Evolutionary conservation across 805 yeast species (phyloP), one percentile per base, ranked within the genome.

Genomic region (Dipodascus geniculatus): DNA sequence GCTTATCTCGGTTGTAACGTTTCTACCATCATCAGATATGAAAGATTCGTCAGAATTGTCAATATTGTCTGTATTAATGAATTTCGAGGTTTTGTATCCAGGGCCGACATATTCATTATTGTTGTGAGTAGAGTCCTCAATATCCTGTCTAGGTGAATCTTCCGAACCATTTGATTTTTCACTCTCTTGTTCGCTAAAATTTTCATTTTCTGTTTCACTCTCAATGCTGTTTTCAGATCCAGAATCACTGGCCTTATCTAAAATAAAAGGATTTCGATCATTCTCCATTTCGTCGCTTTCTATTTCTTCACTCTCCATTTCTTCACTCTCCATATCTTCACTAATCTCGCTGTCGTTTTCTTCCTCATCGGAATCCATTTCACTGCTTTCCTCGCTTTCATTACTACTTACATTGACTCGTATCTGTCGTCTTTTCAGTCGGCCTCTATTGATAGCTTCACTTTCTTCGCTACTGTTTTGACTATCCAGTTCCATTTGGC

Each of bases 241-340:
- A 19, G 9, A 6, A 28, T 28, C 33, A 28, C 33, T 28, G 9
- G 6, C 33, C 6, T 28, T 28, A 28, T 28, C 33, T n/a, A n/a
- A n/a, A n/a, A n/a, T n/a, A n/a, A n/a, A n/a, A n/a, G n/a, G n/a
- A n/a, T n/a, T n/a, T n/a, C n/a, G n/a, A n/a, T n/a, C 33, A 6
- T 28, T 28, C 9, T 28, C 11, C 33, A 6, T 28, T 28, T 6
- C 33, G 33, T 6, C 11, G 33, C 9, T 11, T 6, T 28, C 33
- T 28, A 28, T 11, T 28, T 28, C 33, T 2, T 48, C 51, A 22
- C 24, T 16, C n/a, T 48, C 51, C 3, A 19, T 19, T 19, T 48
- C 22, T 23, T 53, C 55, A 14, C 38, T 23, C 44, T 42, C 53
- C 6, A 6, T 28, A 6, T 28, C 33, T 28, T 28, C 33, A 6